Evolutionary conservation across 176 grass and related monocot species (phyloP).

Genomic region (Elymus sibiricus): DNA sequence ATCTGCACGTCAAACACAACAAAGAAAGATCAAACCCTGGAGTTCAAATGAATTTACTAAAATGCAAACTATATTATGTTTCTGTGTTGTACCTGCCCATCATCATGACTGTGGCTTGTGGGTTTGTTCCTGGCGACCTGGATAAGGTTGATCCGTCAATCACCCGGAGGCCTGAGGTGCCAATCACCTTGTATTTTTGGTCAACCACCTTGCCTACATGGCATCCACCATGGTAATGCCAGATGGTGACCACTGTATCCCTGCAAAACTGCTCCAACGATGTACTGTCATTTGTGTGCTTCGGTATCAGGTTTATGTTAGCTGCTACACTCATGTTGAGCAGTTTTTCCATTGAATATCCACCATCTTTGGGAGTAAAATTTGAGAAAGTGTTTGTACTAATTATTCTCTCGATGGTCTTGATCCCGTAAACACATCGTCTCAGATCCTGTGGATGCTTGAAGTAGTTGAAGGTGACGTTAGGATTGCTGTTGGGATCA

Average conservation of each 20-base stretch:
- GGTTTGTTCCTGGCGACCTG: slow-evolving; percentile 74
- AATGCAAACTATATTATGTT: background rate
- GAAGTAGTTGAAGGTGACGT: slow-evolving; percentile 87
- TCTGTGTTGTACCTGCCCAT: slow-evolving; percentile 58
- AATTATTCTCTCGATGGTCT: slow-evolving; percentile 52
- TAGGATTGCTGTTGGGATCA: slow-evolving; percentile 57
- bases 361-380: slow-evolving; percentile 25
- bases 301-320: slow-evolving; percentile 81
- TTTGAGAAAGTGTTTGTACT: slow-evolving; percentile 51
- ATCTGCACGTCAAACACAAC: slow-evolving; percentile 37
- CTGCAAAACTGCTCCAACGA: slow-evolving; percentile 80
- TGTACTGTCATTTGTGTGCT: slow-evolving; percentile 70
- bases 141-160: slow-evolving; percentile 60
- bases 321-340: slow-evolving; percentile 75
- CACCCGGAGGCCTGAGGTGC: slow-evolving; percentile 48
- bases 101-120: slow-evolving; percentile 84
- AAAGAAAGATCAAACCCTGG: slow-evolving; percentile 10
- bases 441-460: slow-evolving; percentile 59
- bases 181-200: slow-evolving; percentile 43
- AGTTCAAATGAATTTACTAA: slow-evolving; percentile 29
- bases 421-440: slow-evolving; percentile 58
- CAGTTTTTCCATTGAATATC: slow-evolving; percentile 47
- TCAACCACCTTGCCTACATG: slow-evolving; percentile 78
- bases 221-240: slow-evolving; percentile 91
- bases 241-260: slow-evolving; percentile 78